Conservation (phyloP, 2,329 filamentous ascomycete species). For the Macroventuria anomochaeta region DNA sequence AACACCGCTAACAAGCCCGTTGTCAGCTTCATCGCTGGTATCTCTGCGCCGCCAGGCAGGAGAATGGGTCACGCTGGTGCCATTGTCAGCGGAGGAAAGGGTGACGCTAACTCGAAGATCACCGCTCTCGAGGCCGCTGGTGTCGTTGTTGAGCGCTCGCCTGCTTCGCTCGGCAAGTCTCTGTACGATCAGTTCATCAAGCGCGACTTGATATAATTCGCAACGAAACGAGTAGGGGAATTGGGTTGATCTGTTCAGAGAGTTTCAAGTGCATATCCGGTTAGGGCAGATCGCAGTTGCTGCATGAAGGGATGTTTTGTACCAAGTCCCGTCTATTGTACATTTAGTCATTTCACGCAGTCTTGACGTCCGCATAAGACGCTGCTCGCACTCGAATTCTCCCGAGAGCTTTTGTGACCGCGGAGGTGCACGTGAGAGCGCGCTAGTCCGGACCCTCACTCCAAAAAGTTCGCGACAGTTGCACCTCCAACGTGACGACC, state of each 20-base stretch:
- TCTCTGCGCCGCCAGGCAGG: constrained; percentile 92
- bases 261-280: constrained; percentile 31
- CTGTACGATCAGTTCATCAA: constrained; percentile 95
- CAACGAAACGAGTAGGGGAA: constrained; percentile 1
- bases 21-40: constrained; percentile 97
- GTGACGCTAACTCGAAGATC: constrained; percentile 98
- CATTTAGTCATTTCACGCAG: constrained; percentile 48
- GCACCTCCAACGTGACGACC: not conserved
- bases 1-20: constrained; percentile 96
- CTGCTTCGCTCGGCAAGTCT: constrained; percentile 89
- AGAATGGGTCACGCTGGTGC: constrained; percentile 99
- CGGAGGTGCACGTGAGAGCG: constrained; percentile 6
- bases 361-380: constrained; percentile 27
- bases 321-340: constrained; percentile 37
- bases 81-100: constrained; percentile 97
- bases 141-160: constrained; percentile 85
- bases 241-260: constrained; percentile 27
- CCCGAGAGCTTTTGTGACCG: not conserved
- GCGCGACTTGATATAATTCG: constrained; percentile 83
- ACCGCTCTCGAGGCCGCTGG: constrained; percentile 89
- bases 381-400: not conserved
- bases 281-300: constrained; percentile 28
- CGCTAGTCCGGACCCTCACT: constrained; percentile 23
- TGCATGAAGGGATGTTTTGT: constrained; percentile 26
- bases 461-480: constrained; percentile 20